Base-by-base conservation (phyloP, 805 yeast species). In the Cyberlindnera meyerae region DNA sequence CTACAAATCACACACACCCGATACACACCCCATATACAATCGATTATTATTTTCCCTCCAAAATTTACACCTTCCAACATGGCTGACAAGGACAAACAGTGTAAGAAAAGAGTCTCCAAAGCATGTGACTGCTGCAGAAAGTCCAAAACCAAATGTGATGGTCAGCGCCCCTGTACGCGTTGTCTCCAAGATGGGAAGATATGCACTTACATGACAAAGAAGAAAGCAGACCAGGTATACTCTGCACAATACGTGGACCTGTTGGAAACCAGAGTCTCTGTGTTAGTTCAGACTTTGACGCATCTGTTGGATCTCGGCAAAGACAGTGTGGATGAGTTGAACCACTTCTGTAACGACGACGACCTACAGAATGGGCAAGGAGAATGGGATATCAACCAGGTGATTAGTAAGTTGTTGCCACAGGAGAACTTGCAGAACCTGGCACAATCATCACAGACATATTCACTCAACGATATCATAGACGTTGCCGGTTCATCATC, bases 201-300 rank as follows among this genome's bases (percentile, higher is more conserved):
- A 21, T 75, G 81, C 52, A 74, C 75, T 0, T 75, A 73, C 45
- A 68, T 76, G 24, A 75, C 71, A 34, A 72, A 71, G 64, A 68
- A 63, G 56, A 71, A 67, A 44, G 67, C 63, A 30, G 73, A 69
- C 26, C 68, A 68, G 46, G 51, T 50, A 36, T 68, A 67, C 39
- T 71, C 73, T 1, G 54, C 51, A 14, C 69, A 72, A 0, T 72
- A 72, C 41, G 71, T 71, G 3, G 76, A 71, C 41, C 47, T 72
- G 30, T 52, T 72, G 25, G 77, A 72, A 45, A 70, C 76, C 11
- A 57, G 76, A 33, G 59, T 70, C 22, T 71, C 71, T 15, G 61
- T 72, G n/a, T 51, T 71, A 26, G 67, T 73, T 16, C 68, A 66
- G 40, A 52, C 68, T 4, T 51, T 72, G 27, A 52, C 48, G n/a